A percentile compares a stretch with the other conserved stretches of the same genome.
These are phyloP conservation scores for Diaporthe sp. DNA, from an alignment of 2,329 filamentous ascomycete species.

Conservation along the genomic window DNA sequence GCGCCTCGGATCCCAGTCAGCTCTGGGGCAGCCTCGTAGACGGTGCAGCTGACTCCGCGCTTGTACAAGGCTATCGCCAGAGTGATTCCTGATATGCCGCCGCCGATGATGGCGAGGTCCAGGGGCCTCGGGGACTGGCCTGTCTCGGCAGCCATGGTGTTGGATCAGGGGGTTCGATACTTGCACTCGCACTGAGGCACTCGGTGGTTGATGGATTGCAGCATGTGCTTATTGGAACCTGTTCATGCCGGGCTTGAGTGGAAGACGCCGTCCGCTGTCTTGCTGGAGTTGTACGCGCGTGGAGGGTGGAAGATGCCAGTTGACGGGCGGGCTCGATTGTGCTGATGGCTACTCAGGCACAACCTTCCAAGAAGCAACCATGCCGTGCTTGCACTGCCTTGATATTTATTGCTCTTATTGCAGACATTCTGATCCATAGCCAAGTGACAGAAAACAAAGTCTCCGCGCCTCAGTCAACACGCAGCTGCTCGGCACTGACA, in stretches of 20 bases:
- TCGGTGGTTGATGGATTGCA: background rate
- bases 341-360: background rate
- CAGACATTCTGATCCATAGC: background rate
- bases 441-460: background rate
- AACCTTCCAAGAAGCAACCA: background rate
- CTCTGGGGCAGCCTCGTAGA: slow-evolving; percentile 53
- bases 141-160: slow-evolving; percentile 18
- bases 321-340: background rate
- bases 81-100: slow-evolving; percentile 56
- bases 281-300: background rate
- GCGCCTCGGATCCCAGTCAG: slow-evolving; percentile 56
- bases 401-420: slow-evolving; percentile 9
- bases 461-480: background rate
- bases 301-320: background rate
- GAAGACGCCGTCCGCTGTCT: background rate
- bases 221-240: background rate
- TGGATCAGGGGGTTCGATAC: background rate
- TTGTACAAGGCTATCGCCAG: slow-evolving; percentile 52
- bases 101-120: slow-evolving; percentile 56
- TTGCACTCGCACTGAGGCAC: background rate
- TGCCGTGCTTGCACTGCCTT: slow-evolving; percentile 12
- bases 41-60: slow-evolving; percentile 49
- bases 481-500: background rate
- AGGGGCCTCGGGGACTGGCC: slow-evolving; percentile 43
- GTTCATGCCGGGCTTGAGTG: background rate